Conservation (phyloP, 1,284 basidiomycete genomes). For the Fistulinella cinereoalba region DNA sequence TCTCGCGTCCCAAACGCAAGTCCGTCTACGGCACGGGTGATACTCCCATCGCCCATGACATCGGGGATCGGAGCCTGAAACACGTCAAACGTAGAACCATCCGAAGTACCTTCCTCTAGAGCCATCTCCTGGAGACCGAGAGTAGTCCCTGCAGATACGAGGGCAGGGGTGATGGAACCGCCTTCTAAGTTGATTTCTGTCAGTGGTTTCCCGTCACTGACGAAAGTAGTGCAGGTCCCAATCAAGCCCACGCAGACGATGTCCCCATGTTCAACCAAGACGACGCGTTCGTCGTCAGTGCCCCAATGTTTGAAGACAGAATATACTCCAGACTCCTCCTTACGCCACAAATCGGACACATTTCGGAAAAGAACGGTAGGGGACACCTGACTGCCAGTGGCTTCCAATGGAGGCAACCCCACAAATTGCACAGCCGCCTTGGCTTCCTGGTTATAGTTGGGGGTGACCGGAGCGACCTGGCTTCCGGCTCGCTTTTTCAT, state of each 20-base stretch:
- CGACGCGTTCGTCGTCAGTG: conserved; percentile 20
- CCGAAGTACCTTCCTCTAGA: conserved; percentile 61
- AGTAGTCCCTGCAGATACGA: conserved; percentile 57
- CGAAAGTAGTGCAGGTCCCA: conserved; percentile 18
- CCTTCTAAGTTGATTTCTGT: conserved; percentile 38
- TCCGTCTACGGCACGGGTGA: conserved; percentile 72
- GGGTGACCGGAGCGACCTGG: conserved; percentile 54
- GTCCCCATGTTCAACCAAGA: conserved; percentile 33
- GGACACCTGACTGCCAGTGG: conserved; percentile 26
- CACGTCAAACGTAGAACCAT: conserved; percentile 59
- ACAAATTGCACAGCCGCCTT: conserved; percentile 52
- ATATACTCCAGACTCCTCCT: conserved; percentile 21
- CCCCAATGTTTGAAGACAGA: conserved; percentile 14
- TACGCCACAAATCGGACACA: conserved; percentile 31
- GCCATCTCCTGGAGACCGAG: conserved; percentile 62
- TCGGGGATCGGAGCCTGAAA: conserved; percentile 44
- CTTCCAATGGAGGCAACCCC: conserved; percentile 61
- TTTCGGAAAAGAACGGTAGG: conserved; percentile 43
- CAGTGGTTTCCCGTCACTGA: conserved; percentile 4
- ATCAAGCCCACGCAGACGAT: conserved; percentile 31
- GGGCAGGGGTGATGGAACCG: conserved; percentile 47
- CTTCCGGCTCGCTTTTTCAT: conserved; percentile 45
- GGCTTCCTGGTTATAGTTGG: conserved; percentile 62
- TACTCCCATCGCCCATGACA: conserved; percentile 50
- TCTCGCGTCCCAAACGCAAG: conserved; percentile 70